A percentile compares a stretch with the other conserved stretches of the same genome.
These are phyloP conservation scores for Chalara sp. DNA, from an alignment of 2,329 filamentous ascomycete species.

Conservation along the genomic window DNA sequence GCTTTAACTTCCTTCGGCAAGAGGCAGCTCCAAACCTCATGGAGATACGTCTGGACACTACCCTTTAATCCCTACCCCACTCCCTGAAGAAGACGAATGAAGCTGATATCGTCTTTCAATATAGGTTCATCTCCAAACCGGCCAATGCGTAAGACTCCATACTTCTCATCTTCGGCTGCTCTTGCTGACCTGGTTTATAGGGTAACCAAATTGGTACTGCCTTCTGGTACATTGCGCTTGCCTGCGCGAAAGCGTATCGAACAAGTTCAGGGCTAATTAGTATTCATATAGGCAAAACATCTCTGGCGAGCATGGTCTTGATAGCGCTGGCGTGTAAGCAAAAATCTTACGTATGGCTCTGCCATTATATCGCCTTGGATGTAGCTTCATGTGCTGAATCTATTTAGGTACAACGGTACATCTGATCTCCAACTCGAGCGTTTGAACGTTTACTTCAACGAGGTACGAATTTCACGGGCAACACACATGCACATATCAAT, in stretches of 20 bases:
- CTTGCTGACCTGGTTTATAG: conserved; percentile 42
- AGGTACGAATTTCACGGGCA: conserved; percentile 42
- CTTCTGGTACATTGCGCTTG: conserved; percentile 68
- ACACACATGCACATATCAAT: background rate
- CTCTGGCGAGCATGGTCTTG: conserved; percentile 90
- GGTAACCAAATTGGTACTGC: conserved; percentile 99
- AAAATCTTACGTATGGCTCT: too few relatives aligned
- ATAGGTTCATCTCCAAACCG: conserved; percentile 99
- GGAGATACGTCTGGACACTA: conserved; percentile 33
- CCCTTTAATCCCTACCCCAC: conserved; percentile 30
- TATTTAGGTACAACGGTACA: conserved; percentile 81
- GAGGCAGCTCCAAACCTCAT: conserved; percentile 4
- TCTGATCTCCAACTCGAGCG: conserved; percentile 99
- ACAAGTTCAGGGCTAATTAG: conserved; percentile 37
- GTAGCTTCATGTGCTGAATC: conserved; percentile 14
- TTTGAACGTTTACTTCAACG: conserved; percentile 99
- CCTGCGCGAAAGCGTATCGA: too few relatives aligned
- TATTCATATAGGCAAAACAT: conserved; percentile 61
- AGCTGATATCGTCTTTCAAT: conserved; percentile 48
- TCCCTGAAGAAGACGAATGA: conserved; percentile 33
- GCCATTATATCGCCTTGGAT: background rate
- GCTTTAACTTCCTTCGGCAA: conserved; percentile 4
- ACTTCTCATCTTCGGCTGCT: conserved; percentile 6
- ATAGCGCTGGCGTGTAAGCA: conserved; percentile 93
- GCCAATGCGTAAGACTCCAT: conserved; percentile 88